Conservation (phyloP, 805 yeast genomes). For the Candida adriatica region DNA sequence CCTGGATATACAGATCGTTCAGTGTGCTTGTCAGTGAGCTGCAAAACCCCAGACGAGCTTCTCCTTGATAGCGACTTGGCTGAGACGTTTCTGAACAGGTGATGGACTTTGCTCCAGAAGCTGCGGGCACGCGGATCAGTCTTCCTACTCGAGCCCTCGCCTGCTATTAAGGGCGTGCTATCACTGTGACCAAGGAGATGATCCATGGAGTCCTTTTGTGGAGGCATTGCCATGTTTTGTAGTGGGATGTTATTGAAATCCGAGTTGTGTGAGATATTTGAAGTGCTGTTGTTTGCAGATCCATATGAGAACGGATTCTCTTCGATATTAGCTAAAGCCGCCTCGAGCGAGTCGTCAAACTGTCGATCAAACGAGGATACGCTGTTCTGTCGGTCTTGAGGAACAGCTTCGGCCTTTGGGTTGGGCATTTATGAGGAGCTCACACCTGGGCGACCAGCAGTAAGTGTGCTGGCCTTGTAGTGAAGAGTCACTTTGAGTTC, state of each 20-base stretch:
- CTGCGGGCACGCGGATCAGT: not conserved
- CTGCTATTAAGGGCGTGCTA: constrained; percentile 12
- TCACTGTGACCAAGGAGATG: constrained; percentile 17
- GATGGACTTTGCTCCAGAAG: constrained; percentile 14
- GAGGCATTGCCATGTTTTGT: constrained; percentile 22
- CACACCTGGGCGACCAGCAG: too few species aligned
- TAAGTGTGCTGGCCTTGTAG: too few species aligned
- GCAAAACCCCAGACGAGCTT: constrained; percentile 12
- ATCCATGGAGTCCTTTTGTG: constrained; percentile 22
- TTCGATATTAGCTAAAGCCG: constrained; percentile 50
- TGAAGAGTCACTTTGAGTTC: too few species aligned
- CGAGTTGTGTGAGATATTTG: constrained; percentile 23
- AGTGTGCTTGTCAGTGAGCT: constrained; percentile 23
- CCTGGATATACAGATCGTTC: constrained; percentile 39
- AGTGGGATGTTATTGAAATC: constrained; percentile 28
- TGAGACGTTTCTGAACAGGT: constrained; percentile 5
- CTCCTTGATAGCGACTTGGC: constrained; percentile 7
- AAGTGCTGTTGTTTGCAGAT: constrained; percentile 22
- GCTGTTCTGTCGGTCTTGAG: constrained; percentile 23
- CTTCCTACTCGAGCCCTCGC: constrained; percentile 1
- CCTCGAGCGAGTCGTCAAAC: constrained; percentile 59
- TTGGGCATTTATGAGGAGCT: constrained; percentile 23
- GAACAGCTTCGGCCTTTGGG: constrained; percentile 10
- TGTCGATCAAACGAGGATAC: constrained; percentile 49
- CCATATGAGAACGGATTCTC: constrained; percentile 28